These are phyloP conservation scores for Pisolithus marmoratus DNA, from an alignment of 768 basidiomycete species.

Conservation along the genomic window DNA sequence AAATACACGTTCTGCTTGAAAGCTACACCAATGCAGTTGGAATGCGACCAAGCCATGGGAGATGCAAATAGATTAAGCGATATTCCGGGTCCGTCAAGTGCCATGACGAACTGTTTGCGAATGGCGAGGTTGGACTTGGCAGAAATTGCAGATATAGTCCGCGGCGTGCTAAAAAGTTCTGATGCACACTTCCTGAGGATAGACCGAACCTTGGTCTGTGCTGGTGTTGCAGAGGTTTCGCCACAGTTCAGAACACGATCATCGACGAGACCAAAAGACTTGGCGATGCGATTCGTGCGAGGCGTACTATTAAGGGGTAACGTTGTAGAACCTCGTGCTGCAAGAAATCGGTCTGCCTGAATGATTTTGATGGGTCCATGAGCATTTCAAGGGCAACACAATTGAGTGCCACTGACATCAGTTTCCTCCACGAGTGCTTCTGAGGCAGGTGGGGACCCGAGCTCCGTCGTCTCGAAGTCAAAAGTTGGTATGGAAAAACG, in stretches of 20 bases:
- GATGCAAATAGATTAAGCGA: constrained; percentile 47
- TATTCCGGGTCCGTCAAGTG: constrained; percentile 63
- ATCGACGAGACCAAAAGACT: constrained; percentile 53
- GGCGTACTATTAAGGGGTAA: constrained; percentile 59
- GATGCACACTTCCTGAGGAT: constrained; percentile 50
- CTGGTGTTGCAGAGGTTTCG: constrained; percentile 30
- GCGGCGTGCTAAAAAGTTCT: constrained; percentile 39
- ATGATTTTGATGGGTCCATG: neutral
- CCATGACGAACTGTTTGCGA: constrained; percentile 49
- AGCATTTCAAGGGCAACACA: neutral
- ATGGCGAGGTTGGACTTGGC: constrained; percentile 53
- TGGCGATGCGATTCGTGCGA: constrained; percentile 61
- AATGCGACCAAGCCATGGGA: constrained; percentile 56
- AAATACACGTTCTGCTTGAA: constrained; percentile 56
- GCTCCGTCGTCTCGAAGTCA: constrained; percentile 30
- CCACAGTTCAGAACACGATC: constrained; percentile 51
- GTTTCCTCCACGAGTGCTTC: constrained; percentile 21
- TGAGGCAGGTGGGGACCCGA: constrained; percentile 14
- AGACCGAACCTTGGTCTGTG: constrained; percentile 37
- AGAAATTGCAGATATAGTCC: constrained; percentile 35
- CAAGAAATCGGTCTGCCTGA: constrained; percentile 59
- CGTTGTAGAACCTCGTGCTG: constrained; percentile 42
- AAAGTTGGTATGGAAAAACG: constrained; percentile 36
- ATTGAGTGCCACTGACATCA: constrained; percentile 19
- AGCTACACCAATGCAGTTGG: constrained; percentile 57